Percentiles rank a stretch among this genome's conserved stretches.
phyloP scores from a whole-genome alignment of 2,329 filamentous ascomycete genomes.

The Cladosporium austrohemisphaericum region DNA sequence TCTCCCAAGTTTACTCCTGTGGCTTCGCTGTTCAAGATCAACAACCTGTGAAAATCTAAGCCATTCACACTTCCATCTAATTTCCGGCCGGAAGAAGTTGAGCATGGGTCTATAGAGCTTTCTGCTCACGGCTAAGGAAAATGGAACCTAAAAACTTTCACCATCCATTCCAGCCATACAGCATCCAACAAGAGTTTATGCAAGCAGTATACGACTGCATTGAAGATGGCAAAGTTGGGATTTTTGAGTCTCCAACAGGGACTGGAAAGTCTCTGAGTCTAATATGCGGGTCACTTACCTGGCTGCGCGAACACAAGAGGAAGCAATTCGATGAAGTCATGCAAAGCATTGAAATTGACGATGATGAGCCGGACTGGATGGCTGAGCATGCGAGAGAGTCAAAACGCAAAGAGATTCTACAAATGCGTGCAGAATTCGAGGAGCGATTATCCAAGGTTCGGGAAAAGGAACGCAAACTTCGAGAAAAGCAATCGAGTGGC shows the following conservation, averaged over 20 bases:
- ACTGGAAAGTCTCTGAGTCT: conserved; percentile 83
- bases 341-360: conserved; percentile 45
- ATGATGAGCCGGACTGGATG: conserved; percentile 81
- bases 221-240: conserved; percentile 74
- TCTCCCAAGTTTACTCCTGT: background rate
- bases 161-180: conserved; percentile 83
- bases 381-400: conserved; percentile 69
- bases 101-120: too few relatives aligned
- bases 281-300: conserved; percentile 83
- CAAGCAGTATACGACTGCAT: conserved; percentile 73
- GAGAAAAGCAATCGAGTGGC: conserved; percentile 31
- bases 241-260: conserved; percentile 91
- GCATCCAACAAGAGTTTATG: conserved; percentile 88
- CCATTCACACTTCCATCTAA: too few relatives aligned
- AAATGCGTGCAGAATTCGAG: conserved; percentile 69
- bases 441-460: conserved; percentile 62
- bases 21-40: too few relatives aligned
- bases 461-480: conserved; percentile 58
- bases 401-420: conserved; percentile 62
- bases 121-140: too few relatives aligned
- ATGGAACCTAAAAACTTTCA: conserved; percentile 60
- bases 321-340: conserved; percentile 52
- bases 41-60: too few relatives aligned
- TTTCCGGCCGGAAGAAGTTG: too few relatives aligned
- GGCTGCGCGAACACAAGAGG: conserved; percentile 80